These are phyloP conservation scores for Elasticomyces elasticus DNA, from an alignment of 495 filamentous ascomycete genomes.

Conservation along the genomic window DNA sequence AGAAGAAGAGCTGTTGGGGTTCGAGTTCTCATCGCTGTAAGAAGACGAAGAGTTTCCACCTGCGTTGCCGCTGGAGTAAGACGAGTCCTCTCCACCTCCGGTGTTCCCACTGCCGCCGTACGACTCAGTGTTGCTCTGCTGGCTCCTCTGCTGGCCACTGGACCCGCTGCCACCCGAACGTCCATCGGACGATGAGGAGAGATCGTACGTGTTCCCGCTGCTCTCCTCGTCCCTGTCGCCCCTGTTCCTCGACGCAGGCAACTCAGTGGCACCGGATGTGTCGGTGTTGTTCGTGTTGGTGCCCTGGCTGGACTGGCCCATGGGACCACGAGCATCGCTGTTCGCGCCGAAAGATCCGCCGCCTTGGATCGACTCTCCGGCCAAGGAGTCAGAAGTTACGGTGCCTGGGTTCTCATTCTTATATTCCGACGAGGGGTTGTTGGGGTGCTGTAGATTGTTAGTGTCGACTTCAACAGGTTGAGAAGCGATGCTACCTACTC, in stretches of 20 bases:
- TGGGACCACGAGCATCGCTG: constrained; percentile 43
- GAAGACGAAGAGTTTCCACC: not conserved
- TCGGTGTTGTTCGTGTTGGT: constrained; percentile 50
- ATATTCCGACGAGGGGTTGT: constrained; percentile 39
- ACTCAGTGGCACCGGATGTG: constrained; percentile 41
- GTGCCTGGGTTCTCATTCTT: constrained; percentile 47
- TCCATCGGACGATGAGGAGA: constrained; percentile 4
- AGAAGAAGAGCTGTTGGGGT: not conserved
- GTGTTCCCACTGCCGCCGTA: not conserved
- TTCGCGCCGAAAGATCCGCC: constrained; percentile 43
- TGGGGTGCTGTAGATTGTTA: constrained; percentile 28
- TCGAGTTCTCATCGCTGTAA: not conserved
- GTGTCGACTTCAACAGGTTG: not conserved
- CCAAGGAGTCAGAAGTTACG: constrained; percentile 53
- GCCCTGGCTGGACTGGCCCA: constrained; percentile 37
- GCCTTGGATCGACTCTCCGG: constrained; percentile 47
- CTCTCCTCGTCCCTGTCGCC: constrained; percentile 40
- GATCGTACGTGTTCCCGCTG: constrained; percentile 26
- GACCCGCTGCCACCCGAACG: not conserved
- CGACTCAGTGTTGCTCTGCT: not conserved
- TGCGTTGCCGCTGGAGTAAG: not conserved
- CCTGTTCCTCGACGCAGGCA: constrained; percentile 42
- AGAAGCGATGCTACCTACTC: constrained; percentile 6
- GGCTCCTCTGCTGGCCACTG: not conserved
- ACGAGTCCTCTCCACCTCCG: not conserved